Evolutionary conservation across 441 rosid genomes (phyloP).

Genomic region (Isatis lusitanica): DNA sequence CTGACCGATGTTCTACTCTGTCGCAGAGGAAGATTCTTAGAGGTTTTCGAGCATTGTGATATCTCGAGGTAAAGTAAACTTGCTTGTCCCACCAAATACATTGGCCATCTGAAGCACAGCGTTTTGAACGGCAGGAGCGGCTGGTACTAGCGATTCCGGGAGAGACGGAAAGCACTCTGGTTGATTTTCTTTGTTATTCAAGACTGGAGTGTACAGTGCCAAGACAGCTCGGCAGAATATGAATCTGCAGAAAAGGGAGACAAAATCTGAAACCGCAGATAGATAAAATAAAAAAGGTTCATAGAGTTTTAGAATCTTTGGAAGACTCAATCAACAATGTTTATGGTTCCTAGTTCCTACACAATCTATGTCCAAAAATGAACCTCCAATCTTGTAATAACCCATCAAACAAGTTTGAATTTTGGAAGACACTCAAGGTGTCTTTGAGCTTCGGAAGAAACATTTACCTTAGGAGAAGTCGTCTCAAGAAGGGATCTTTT

Average conservation of each 20-base stretch:
- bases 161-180: conserved; percentile 77
- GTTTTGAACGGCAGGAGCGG: conserved; percentile 45
- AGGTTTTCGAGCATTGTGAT: conserved; percentile 22
- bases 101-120: conserved; percentile 65
- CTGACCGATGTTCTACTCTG: background rate
- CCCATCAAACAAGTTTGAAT: background rate
- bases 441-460: conserved; percentile 1
- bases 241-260: conserved; percentile 54
- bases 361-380: conserved; percentile 10
- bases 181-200: conserved; percentile 60
- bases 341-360: background rate
- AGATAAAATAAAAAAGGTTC: background rate
- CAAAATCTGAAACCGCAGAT: conserved; percentile 2
- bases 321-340: background rate
- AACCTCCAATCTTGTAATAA: background rate
- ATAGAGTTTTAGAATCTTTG: background rate
- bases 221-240: conserved; percentile 76
- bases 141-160: conserved; percentile 56
- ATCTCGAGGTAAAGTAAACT: conserved; percentile 57
- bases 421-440: conserved; percentile 3
- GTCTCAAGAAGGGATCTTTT: conserved; percentile 83
- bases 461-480: conserved; percentile 82
- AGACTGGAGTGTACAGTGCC: conserved; percentile 52
- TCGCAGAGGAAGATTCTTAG: background rate
- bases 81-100: conserved; percentile 54